Evolutionary conservation across 768 basidiomycete genomes (phyloP).

Genomic region (Tephrocybe sp.): DNA sequence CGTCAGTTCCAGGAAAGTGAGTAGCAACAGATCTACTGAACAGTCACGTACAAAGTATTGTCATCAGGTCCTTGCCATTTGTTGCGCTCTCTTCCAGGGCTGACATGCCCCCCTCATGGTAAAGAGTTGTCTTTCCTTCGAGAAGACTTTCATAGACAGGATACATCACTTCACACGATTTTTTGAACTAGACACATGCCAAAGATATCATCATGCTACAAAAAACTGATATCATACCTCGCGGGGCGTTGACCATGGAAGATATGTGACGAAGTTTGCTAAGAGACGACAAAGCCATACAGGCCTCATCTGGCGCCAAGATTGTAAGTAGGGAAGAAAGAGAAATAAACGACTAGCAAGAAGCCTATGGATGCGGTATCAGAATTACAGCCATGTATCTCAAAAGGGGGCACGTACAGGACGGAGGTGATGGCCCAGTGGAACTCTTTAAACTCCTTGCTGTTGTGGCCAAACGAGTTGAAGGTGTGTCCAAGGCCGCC

Average conservation of each 20-base stretch:
- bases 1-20: no score
- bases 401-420: slow-evolving; percentile 3
- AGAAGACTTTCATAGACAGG: slow-evolving; percentile 20
- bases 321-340: slow-evolving; percentile 23
- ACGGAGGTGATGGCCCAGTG: slow-evolving; percentile 18
- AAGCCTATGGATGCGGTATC: slow-evolving; percentile 13
- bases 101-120: slow-evolving; percentile 18
- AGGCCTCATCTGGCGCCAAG: slow-evolving; percentile 22
- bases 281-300: slow-evolving; percentile 23
- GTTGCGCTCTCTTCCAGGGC: slow-evolving; percentile 19
- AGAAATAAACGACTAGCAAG: slow-evolving; percentile 23
- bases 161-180: slow-evolving; percentile 20
- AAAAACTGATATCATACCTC: slow-evolving; percentile 11
- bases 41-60: slow-evolving; percentile 23
- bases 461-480: slow-evolving; percentile 16
- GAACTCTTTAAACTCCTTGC: slow-evolving; percentile 17
- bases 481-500: slow-evolving; percentile 18
- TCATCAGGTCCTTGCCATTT: slow-evolving; percentile 23
- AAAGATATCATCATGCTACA: background rate
- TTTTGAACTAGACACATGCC: slow-evolving; percentile 18
- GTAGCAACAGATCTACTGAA: no score
- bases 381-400: background rate
- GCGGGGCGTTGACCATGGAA: slow-evolving; percentile 22
- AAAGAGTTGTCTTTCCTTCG: slow-evolving; percentile 14
- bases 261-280: slow-evolving; percentile 11